phyloP scores from a whole-genome alignment of 352 stramenopile species.

The Globisporangium carolinianum region DNA sequence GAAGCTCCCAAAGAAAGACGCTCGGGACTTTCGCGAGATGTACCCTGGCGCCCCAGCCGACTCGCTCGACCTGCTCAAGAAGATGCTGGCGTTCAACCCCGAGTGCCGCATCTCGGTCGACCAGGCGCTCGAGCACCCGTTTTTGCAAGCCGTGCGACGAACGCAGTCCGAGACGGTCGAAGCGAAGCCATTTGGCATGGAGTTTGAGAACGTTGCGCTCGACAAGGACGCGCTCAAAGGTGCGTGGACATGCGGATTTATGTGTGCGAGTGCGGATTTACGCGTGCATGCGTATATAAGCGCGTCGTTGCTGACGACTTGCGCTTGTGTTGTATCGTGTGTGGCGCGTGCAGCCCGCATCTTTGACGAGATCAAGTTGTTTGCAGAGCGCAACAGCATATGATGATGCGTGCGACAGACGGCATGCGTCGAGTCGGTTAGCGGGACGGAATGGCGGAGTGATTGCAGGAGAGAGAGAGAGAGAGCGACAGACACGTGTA shows the following conservation, averaged over 20 bases:
- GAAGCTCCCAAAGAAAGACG: conserved; percentile 80
- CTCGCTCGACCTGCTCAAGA: conserved; percentile 79
- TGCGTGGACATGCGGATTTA: conserved; percentile 16
- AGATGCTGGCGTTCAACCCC: conserved; percentile 79
- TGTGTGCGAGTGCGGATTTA: neutral
- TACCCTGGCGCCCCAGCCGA: conserved; percentile 75
- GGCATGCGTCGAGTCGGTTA: neutral
- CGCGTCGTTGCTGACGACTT: conserved; percentile 4
- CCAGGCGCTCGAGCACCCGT: conserved; percentile 76
- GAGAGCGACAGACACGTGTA: neutral
- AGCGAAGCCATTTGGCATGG: conserved; percentile 78
- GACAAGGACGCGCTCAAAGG: conserved; percentile 85
- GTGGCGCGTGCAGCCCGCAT: conserved; percentile 48
- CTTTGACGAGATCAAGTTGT: conserved; percentile 85
- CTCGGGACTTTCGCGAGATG: conserved; percentile 74
- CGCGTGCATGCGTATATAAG: neutral
- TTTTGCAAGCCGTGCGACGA: conserved; percentile 73
- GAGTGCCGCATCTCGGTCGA: conserved; percentile 82
- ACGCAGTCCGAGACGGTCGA: conserved; percentile 69
- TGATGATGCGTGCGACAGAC: conserved; percentile 17
- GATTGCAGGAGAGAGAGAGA: conserved; percentile 4
- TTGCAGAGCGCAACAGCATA: conserved; percentile 62
- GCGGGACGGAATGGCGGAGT: neutral
- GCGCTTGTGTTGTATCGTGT: neutral
- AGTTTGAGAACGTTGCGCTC: conserved; percentile 83